Base-by-base conservation (phyloP, 2,329 filamentous ascomycete genomes). In the Fusarium oxysporum region DNA sequence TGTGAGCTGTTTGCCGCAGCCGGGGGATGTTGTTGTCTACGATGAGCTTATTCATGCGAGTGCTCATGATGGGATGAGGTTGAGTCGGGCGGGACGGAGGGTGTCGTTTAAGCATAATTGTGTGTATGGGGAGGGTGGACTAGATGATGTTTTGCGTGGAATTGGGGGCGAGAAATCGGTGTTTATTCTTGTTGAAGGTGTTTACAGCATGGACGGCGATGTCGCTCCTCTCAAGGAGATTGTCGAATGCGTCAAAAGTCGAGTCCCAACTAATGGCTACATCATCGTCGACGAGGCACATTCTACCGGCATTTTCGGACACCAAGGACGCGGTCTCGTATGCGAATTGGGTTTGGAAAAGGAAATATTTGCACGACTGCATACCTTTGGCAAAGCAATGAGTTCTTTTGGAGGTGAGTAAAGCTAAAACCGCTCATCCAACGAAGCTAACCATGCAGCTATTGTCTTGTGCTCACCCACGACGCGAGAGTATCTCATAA, bases 171-270 rank as follows among this genome's bases (percentile, higher is more conserved):
- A 77, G 3, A 78, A 78, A 0, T 91, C 89, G 70, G 85, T 94
- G 6, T 92, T 94, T 72, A 80, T 94, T n/a, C 89, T 89, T 0
- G 85, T 93, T 0, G 92, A 94, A 73, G 89, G 87, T 1, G 84
- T 94, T 1, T 96, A 96, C 80, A 95, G 92, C 79, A 96, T 96
- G 93, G 93, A 96, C 59, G 93, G 93, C 1, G 92, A 95, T 73
- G 82, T 93, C 23, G 89, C 89, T 1, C 92, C 91, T 0, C 82
- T 96, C 16, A 76, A 78, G 16, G 86, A 90, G 10, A 88, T 95
- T 23, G 85, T 92, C 3, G 80, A 85, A 0, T 83, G 88, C 8
- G 86, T 92, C 0, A 86, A 92, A 44, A 80, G 82, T 2, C 76
- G 87, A 0, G 81, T 94, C 0, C 89, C 91, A 0, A 85, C 85